Evolutionary conservation across 2,329 filamentous ascomycete genomes (phyloP), one percentile per base, ranked within the genome.

Genomic region (Clarireedia homoeocarpa): DNA sequence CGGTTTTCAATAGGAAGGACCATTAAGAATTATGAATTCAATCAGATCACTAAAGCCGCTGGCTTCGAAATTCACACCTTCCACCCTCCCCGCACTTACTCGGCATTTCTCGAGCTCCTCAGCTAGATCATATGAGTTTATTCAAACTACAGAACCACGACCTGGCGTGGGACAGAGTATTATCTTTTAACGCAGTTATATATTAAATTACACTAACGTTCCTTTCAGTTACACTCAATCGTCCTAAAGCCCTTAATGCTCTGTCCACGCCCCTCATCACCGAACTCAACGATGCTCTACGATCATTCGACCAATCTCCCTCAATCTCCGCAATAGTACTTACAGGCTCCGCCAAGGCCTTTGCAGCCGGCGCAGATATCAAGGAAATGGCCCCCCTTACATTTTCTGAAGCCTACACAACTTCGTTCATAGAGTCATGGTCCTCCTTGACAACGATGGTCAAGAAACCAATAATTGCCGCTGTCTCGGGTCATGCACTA

Each of bases 301-400:
- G 74, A 60, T 77, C 81, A 57, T 84, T 91, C 73, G 87, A 92
- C 68, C 72, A 78, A 48, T 83, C 88, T 60, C 78, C 85, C 56
- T 77, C 80, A 34, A 86, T 91, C 62, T 82, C 83, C 9, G 86
- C 86, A 64, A 89, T 95, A 65, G 73, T 99, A 58, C 78, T 99
- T 57, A 96, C 94, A 1, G 94, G 94, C 55, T 95, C 87, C 47
- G 79, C 90, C 63, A 90, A 86, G 72, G 91, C 92, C 44, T 99
- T 96, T 69, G 92, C 92, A 30, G 92, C 94, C 46, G 94, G 94
- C 51, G 94, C 94, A 59, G 94, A 99, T 73, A 99, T 99, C 77
- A 97, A 97, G 74, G 94, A 99, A 74, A 99, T 99, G 94, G 88
- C 90, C 30, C 85, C 90, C 59, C 83, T 96, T 40, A 91, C 86